Base-by-base conservation (phyloP, 2,329 filamentous ascomycete species). In the Ophiobolus disseminans region DNA sequence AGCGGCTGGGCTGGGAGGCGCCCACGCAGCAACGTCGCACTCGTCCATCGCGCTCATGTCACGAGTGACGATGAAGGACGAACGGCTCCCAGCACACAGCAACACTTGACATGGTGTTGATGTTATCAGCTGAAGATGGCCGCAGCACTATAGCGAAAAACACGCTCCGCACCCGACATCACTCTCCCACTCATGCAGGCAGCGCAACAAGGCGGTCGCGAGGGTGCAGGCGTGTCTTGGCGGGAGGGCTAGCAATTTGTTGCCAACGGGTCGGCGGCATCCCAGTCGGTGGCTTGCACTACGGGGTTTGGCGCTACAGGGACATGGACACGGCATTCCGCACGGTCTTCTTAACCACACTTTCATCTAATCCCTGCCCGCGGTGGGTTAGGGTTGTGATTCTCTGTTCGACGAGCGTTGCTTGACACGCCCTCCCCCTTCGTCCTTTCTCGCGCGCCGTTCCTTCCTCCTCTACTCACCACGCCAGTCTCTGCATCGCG, bases 391-490 rank as follows among this genome's bases (percentile, higher is more conserved):
- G 58, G 58, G 53, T 56, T 60, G 43, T 41, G 44, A 25, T 45
- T 31, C 5, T 11, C 17, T 32, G 26, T 13, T 41, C 17, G 25
- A 28, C n/a, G 14, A 38, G 19, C 35, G 25, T 22, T 41, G 37
- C n/a, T 63, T 63, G 54, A 52, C 57, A 51, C 50, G 50, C 53
- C 52, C 52, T 55, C 49, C 51, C 53, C 59, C 55, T 63, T 58
- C 54, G 50, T 49, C 54, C 60, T 57, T 53, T 58, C 52, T 36
- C 47, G 57, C 56, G 57, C 58, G 48, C 40, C 39, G 37, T 51
- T 54, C 55, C 57, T 51, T 60, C 61, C 62, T 53, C 40, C 53
- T 62, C 47, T 32, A 45, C 49, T 54, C 52, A 53, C 48, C 59
- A 43, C 55, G 56, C 53, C 54, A 60, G 56, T 45, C 53, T 52